Percentiles rank a stretch among this genome's conserved stretches.
phyloP scores from a whole-genome alignment of 495 filamentous ascomycete genomes.

The Aeminium ludgeri region DNA sequence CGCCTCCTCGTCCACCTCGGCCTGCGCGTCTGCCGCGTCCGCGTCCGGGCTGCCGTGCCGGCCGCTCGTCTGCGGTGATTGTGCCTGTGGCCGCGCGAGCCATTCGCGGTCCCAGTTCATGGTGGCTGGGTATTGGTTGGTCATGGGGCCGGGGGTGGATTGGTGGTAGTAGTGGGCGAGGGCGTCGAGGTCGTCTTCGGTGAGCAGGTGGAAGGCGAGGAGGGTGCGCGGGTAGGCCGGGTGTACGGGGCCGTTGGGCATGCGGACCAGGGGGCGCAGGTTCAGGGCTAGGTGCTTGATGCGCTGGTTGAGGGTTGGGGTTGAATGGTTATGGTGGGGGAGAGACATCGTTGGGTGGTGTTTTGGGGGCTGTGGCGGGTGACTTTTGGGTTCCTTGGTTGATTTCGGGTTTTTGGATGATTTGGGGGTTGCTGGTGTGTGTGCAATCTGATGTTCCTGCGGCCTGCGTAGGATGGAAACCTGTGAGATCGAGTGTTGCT shows the following conservation, averaged over 20 bases:
- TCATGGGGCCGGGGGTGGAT: constrained; percentile 36
- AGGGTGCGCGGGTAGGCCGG: constrained; percentile 49
- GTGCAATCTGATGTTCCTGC: constrained; percentile 5
- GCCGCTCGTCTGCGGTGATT: background rate
- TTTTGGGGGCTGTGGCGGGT: constrained; percentile 11
- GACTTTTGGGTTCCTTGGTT: background rate
- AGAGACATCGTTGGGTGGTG: constrained; percentile 14
- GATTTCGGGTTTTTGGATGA: background rate
- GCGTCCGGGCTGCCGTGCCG: constrained; percentile 1
- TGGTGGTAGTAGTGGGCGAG: constrained; percentile 69
- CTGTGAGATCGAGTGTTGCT: no score
- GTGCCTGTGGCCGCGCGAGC: constrained; percentile 10
- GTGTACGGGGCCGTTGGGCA: constrained; percentile 42
- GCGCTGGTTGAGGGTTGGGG: constrained; percentile 18
- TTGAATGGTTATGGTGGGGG: no score
- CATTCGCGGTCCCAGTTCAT: constrained; percentile 28
- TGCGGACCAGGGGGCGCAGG: constrained; percentile 40
- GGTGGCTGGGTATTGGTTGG: constrained; percentile 43
- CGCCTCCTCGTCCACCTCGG: no score
- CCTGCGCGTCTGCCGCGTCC: no score
- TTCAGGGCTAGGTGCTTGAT: constrained; percentile 25
- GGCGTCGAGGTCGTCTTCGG: constrained; percentile 47
- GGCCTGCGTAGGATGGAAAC: constrained; percentile 6
- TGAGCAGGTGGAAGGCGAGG: constrained; percentile 59
- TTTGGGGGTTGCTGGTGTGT: background rate